Evolutionary conservation across 2,329 filamentous ascomycete species (phyloP).

Genomic region (Alternaria incomplexa): DNA sequence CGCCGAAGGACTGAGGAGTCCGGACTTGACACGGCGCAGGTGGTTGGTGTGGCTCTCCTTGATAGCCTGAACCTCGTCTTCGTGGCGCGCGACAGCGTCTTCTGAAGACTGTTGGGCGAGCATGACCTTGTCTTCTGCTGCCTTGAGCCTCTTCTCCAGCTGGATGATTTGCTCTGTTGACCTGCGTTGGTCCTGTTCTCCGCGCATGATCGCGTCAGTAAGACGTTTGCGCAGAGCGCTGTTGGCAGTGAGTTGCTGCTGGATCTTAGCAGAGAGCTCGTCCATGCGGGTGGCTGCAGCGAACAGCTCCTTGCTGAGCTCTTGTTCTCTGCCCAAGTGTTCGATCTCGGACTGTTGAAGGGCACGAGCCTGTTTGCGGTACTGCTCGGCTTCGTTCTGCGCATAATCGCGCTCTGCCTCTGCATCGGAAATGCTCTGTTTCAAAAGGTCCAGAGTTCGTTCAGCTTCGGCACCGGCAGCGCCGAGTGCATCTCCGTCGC

Average conservation of each 20-base stretch:
- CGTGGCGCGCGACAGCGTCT: constrained; percentile 80
- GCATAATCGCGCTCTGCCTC: constrained; percentile 76
- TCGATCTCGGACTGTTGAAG: constrained; percentile 64
- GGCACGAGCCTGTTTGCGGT: constrained; percentile 66
- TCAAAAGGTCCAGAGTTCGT: constrained; percentile 68
- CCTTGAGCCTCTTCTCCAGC: constrained; percentile 80
- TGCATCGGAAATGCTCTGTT: constrained; percentile 71
- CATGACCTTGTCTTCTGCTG: constrained; percentile 83
- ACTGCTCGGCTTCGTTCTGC: constrained; percentile 66
- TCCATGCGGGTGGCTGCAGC: constrained; percentile 80
- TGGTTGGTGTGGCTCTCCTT: constrained; percentile 79
- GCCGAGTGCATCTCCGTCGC: constrained; percentile 51
- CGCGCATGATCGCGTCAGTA: constrained; percentile 77
- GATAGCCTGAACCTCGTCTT: constrained; percentile 79
- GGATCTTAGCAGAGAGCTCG: constrained; percentile 78
- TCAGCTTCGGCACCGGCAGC: constrained; percentile 58
- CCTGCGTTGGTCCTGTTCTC: constrained; percentile 80
- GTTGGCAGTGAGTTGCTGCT: constrained; percentile 80
- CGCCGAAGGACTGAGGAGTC: constrained; percentile 54
- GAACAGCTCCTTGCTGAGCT: constrained; percentile 71
- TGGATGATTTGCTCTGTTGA: constrained; percentile 83
- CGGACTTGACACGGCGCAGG: constrained; percentile 72
- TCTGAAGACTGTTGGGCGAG: constrained; percentile 85
- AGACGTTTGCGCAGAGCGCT: constrained; percentile 76
- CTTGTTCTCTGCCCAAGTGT: constrained; percentile 65